phyloP scores from a whole-genome alignment of 345 rosid genomes.

The Raphanus sativus region DNA sequence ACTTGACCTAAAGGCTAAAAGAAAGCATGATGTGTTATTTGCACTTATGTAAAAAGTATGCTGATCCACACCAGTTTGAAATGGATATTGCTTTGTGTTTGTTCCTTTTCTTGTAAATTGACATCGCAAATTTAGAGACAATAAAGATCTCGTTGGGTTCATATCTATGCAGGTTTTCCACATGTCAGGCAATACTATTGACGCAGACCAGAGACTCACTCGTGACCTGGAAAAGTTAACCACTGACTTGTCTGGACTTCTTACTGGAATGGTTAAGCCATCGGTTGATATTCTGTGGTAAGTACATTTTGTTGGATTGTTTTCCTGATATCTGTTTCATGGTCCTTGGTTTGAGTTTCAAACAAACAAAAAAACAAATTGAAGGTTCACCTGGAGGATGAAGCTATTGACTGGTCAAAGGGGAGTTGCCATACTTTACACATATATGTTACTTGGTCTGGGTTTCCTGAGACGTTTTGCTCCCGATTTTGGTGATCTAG shows the following conservation, averaged over 20 bases:
- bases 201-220: constrained; percentile 96
- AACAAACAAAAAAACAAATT: too few relatives aligned
- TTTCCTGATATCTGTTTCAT: not conserved
- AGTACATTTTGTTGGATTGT: constrained; percentile 31
- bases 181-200: constrained; percentile 80
- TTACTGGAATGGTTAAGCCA: constrained; percentile 99
- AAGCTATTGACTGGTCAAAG: constrained; percentile 88
- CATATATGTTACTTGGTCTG: constrained; percentile 90
- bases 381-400: constrained; percentile 99
- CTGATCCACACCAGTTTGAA: constrained; percentile 5
- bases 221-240: constrained; percentile 91
- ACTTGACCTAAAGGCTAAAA: constrained; percentile 14
- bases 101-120: constrained; percentile 9
- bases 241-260: constrained; percentile 77
- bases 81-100: not conserved
- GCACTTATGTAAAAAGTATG: not conserved
- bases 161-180: constrained; percentile 64
- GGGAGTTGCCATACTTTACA: constrained; percentile 90
- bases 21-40: constrained; percentile 9
- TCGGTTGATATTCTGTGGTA: constrained; percentile 92
- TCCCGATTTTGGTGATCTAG: constrained; percentile 92
- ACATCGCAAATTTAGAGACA: not conserved
- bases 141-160: constrained; percentile 19
- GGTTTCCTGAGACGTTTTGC: constrained; percentile 87
- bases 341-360: not conserved